Conservation (phyloP, 441 rosid species). For the Capsella rubella region DNA sequence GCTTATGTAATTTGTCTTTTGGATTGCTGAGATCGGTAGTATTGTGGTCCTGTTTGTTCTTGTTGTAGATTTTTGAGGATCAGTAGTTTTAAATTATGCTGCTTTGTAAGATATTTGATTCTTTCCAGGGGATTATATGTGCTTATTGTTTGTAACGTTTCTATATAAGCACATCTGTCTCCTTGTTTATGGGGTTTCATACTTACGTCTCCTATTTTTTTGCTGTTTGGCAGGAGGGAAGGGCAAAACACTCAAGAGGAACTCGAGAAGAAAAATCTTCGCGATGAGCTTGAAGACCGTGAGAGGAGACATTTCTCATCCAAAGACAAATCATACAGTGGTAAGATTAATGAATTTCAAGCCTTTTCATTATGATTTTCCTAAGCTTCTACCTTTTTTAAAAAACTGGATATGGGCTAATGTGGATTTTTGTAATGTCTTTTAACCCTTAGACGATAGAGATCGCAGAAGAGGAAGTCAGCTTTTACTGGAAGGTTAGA, state of each 20-base stretch:
- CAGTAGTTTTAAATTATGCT: background rate
- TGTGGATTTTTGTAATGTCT: background rate
- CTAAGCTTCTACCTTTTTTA: background rate
- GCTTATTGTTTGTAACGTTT: background rate
- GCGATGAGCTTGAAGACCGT: conserved; percentile 91
- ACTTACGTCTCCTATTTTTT: background rate
- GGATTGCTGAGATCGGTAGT: background rate
- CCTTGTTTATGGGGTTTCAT: conserved; percentile 9
- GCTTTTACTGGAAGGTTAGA: conserved; percentile 78
- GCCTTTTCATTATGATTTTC: conserved; percentile 10
- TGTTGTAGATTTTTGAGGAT: conserved; percentile 11
- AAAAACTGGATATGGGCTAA: conserved; percentile 20
- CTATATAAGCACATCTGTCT: background rate
- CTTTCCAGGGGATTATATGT: background rate
- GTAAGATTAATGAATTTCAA: conserved; percentile 43
- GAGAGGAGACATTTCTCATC: conserved; percentile 92
- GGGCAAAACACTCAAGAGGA: conserved; percentile 95
- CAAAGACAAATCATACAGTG: conserved; percentile 76
- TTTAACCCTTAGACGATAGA: conserved; percentile 71
- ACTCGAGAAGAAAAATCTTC: conserved; percentile 82
- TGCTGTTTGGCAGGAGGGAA: conserved; percentile 68
- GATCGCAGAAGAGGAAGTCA: conserved; percentile 81
- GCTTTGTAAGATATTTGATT: conserved; percentile 23
- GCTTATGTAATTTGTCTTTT: background rate
- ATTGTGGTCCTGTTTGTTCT: conserved; percentile 9